Evolutionary conservation across 768 basidiomycete species (phyloP).

Genomic region (Podaxis sp.): DNA sequence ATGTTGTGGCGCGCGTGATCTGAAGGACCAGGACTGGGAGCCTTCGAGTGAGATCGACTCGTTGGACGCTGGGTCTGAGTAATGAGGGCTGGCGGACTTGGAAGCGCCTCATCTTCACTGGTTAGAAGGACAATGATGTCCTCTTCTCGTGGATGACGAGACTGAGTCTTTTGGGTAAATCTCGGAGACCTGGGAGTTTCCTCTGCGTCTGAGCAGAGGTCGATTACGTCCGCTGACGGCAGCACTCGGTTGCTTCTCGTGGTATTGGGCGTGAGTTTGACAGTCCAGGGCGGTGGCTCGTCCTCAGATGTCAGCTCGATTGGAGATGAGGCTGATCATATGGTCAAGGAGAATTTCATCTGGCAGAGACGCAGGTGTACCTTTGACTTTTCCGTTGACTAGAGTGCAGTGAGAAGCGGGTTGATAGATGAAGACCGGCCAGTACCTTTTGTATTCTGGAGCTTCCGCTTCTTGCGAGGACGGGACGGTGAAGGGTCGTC

Average conservation of each 20-base stretch:
- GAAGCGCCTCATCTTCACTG: conserved; percentile 18
- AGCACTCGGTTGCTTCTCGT: not conserved
- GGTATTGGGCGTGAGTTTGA: conserved; percentile 9
- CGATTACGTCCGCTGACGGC: conserved; percentile 16
- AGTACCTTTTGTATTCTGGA: not conserved
- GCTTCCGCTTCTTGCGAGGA: conserved; percentile 1
- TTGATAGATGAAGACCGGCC: not conserved
- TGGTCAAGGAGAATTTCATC: not conserved
- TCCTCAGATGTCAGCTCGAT: conserved; percentile 17
- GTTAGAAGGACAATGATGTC: conserved; percentile 17
- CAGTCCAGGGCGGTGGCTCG: not conserved
- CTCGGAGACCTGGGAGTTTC: not conserved
- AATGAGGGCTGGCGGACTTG: no score
- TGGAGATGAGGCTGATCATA: conserved; percentile 3
- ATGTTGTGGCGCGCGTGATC: not conserved
- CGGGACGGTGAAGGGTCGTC: not conserved
- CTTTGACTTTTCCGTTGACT: conserved; percentile 1
- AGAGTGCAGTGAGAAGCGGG: not conserved
- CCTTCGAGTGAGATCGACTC: not conserved
- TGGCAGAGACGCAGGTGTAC: conserved; percentile 1
- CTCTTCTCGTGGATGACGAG: not conserved
- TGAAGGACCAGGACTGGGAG: not conserved
- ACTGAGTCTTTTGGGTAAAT: not conserved
- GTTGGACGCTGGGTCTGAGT: no score
- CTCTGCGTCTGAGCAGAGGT: conserved; percentile 25